Evolutionary conservation across 257 asterid species (phyloP), one percentile per base, ranked within the genome.

Genomic region (Orobanche coerulescens): DNA sequence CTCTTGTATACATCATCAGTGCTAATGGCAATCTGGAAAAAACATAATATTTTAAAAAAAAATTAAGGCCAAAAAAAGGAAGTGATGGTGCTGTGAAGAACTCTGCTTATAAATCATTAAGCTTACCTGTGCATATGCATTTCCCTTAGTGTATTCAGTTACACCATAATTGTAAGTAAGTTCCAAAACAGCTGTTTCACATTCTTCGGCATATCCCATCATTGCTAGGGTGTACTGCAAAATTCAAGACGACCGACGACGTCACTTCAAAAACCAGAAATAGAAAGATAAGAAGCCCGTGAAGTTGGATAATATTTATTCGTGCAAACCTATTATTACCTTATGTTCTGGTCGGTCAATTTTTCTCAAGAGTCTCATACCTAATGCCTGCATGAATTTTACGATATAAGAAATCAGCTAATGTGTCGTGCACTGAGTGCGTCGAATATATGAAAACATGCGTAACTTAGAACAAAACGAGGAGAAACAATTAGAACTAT

Each of bases 141-240:
- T 92, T 73, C 98, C 98, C 76, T 92, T 88, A 74, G 91, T 84
- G 54, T 92, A 92, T 65, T 92, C 98, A 62, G 95, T 75, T 58
- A 88, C 97, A 40, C 97, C 98, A 67, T 92, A 89, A 61, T 92
- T 92, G 82, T 92, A 92, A 30, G 98, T 92, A 74, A 92, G 72
- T 77, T 92, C 98, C 69, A 92, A 75, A 42, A 86, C 97, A 24
- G 79, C 76, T 10, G 98, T 92, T 84, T 82, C 84, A 0, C 71
- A 49, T 79, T 92, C 98, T 55, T 90, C 95, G 33, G 87, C 95
- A 73, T 88, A 92, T 46, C 97, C 97, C 88, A 92, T 66, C 98
- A 88, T 88, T 30, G 97, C 96, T 20, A 88, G n/a, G 36, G 94
- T 73, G 83, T 89, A 93, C 98, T 93, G 87, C 54, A 49, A 31